Base-by-base conservation (phyloP, 805 yeast species). In the Candida piceae region DNA sequence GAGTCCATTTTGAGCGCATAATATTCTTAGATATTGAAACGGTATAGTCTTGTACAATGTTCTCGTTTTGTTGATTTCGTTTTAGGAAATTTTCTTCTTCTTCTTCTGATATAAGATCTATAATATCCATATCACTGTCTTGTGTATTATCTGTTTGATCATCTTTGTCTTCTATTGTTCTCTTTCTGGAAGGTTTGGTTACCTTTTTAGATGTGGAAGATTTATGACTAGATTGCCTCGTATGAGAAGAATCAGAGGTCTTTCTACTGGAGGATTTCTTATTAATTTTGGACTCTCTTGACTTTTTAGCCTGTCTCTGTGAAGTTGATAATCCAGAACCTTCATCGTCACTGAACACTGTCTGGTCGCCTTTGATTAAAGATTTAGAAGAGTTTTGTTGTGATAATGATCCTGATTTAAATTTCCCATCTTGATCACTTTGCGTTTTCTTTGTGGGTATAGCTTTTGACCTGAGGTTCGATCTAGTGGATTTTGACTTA, bases 341-440 rank as follows among this genome's bases (percentile, higher is more conserved):
- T 24, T 48, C 52, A n/a, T 45, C 52, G 25, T 48, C 52, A 25
- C 48, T 43, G 28, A 48, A 48, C 7, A 48, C 28, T 1, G 52
- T 45, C 29, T 45, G 47, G 5, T 45, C 40, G 25, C 40, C 49
- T 22, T 45, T 48, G 23, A 48, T 39, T n/a, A 45, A 39, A 3
- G 48, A 38, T 16, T 41, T 31, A 3, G 36, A 35, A n/a, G 37
- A 39, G 15, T 35, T 40, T 11, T 32, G 19, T 17, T 38, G 41
- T 12, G 41, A 34, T 5, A 11, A 10, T 19, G 31, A 8, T 35
- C 39, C 3, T 16, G 27, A 23, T 35, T 15, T n/a, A n/a, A n/a
- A n/a, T n/a, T n/a, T n/a, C n/a, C n/a, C n/a, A n/a, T n/a, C n/a
- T n/a, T n/a, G 8, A 15, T 21, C 22, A 13, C 12, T 7, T 16